A percentile compares a stretch with the other conserved stretches of the same genome.
Conservation (phyloP, 768 basidiomycete genomes). For the Mycena vulgaris region DNA sequence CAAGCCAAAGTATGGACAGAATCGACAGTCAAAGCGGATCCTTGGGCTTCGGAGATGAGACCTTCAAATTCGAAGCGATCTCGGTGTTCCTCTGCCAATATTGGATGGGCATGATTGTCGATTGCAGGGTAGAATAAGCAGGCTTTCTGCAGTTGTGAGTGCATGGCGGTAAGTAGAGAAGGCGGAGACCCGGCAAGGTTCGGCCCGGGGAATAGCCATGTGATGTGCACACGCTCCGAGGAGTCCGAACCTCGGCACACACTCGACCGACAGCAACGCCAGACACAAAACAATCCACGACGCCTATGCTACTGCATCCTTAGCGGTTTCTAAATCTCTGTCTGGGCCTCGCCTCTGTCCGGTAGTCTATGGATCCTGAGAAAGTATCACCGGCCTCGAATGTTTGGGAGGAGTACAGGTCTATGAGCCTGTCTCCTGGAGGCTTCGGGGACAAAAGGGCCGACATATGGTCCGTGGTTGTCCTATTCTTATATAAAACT, state of each 20-base stretch:
- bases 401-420: constrained; percentile 65
- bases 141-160: constrained; percentile 10
- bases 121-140: constrained; percentile 26
- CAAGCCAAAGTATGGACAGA: constrained; percentile 71
- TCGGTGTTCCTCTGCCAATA: constrained; percentile 66
- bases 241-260: too few relatives aligned
- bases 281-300: not conserved
- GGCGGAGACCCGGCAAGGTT: too few relatives aligned
- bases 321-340: too few relatives aligned
- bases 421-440: constrained; percentile 67
- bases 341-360: not conserved
- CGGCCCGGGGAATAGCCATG: too few relatives aligned
- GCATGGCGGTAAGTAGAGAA: too few relatives aligned
- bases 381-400: constrained; percentile 4
- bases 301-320: too few relatives aligned
- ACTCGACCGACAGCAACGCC: too few relatives aligned
- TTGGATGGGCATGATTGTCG: constrained; percentile 87
- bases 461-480: constrained; percentile 67
- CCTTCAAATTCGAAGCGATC: constrained; percentile 71
- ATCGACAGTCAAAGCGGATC: constrained; percentile 65
- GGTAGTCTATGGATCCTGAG: constrained; percentile 20
- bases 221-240: too few relatives aligned
- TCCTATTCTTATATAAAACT: constrained; percentile 34
- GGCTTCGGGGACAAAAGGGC: constrained; percentile 74
- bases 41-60: constrained; percentile 72